A percentile compares a stretch with the other conserved stretches of the same genome.
phyloP scores from a whole-genome alignment of 352 stramenopile genomes.

The Globisporangium echinulatum region DNA sequence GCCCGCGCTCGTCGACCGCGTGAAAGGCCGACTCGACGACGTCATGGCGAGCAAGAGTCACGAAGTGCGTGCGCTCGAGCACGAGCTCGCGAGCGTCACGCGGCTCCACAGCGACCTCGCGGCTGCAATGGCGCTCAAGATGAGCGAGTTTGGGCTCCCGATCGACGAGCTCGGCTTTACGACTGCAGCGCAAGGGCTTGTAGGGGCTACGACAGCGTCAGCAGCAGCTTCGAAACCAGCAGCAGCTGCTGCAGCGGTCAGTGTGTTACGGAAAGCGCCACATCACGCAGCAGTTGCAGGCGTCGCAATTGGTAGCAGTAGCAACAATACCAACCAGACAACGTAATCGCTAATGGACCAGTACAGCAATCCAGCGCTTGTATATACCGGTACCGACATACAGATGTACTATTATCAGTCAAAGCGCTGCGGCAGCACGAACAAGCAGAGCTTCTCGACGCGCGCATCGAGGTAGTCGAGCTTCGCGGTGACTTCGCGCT shows the following conservation, averaged over 20 bases:
- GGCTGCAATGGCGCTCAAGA: conserved; percentile 77
- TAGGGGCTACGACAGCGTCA: conserved; percentile 3
- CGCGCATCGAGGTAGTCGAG: conserved; percentile 59
- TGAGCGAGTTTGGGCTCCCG: conserved; percentile 88
- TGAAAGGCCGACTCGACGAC: conserved; percentile 84
- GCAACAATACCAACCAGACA: conserved; percentile 2
- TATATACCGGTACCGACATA: no score
- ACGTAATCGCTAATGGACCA: background rate
- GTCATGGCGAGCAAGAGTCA: conserved; percentile 88
- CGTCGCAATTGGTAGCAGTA: background rate
- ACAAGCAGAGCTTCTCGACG: conserved; percentile 49
- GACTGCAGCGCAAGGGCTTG: conserved; percentile 19
- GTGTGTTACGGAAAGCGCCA: conserved; percentile 9
- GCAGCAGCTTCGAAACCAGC: background rate
- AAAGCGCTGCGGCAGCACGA: conserved; percentile 28
- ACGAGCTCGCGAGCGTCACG: conserved; percentile 61
- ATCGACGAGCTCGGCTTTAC: conserved; percentile 86
- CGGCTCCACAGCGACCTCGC: conserved; percentile 80
- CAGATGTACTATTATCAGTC: background rate
- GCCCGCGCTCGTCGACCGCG: conserved; percentile 66
- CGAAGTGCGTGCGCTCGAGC: conserved; percentile 78
- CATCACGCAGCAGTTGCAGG: background rate
- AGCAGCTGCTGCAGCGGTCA: conserved; percentile 1
- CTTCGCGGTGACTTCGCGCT: conserved; percentile 42
- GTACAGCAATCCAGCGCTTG: no score